These are phyloP conservation scores for Citrus sp. DNA, from an alignment of 345 rosid species.

Conservation along the genomic window DNA sequence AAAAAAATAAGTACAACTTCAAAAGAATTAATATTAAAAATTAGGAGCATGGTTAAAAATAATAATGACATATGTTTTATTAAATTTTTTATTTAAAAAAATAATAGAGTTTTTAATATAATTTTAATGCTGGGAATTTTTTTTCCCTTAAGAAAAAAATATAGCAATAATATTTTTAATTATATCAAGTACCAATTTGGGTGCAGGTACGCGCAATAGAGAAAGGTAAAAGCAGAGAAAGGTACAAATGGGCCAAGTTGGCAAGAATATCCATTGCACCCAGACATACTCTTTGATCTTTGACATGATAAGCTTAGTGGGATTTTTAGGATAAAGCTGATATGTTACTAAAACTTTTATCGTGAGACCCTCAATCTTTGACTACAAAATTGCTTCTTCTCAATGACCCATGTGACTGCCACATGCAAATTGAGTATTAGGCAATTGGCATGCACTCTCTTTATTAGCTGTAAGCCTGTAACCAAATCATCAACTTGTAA, in stretches of 20 bases:
- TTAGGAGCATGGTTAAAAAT: too few species aligned
- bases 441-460: background rate
- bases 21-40: too few species aligned
- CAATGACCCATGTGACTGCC: background rate
- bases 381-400: background rate
- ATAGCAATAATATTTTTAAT: too few species aligned
- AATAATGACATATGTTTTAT: too few species aligned
- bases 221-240: background rate
- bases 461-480: background rate
- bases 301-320: background rate
- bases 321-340: background rate
- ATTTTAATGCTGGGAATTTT: too few species aligned
- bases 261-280: constrained; percentile 16
- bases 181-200: too few species aligned
- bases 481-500: background rate
- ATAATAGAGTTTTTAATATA: too few species aligned
- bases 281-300: constrained; percentile 3
- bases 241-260: background rate
- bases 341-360: background rate
- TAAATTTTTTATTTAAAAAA: too few species aligned
- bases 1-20: too few species aligned
- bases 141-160: too few species aligned
- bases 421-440: background rate
- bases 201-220: background rate
- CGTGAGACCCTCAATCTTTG: background rate